Base-by-base conservation (phyloP, 2,329 filamentous ascomycete species). In the Fusarium longipes region DNA sequence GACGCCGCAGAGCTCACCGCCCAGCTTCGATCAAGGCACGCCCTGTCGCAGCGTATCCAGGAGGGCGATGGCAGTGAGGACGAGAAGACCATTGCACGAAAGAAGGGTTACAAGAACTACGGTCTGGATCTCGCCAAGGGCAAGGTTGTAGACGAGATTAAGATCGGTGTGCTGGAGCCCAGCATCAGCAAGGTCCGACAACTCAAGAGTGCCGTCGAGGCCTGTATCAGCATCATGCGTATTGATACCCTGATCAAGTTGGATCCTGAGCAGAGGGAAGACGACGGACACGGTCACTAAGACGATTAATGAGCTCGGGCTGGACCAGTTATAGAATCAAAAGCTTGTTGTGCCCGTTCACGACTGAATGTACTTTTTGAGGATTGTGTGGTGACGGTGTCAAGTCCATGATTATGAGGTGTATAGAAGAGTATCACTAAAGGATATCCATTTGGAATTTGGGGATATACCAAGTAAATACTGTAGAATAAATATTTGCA, bases 101-200 rank as follows among this genome's bases (percentile, higher is more conserved):
- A 95, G 83, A 97, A 97, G 89, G 92, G 92, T 74, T 99, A 98
- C 86, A 96, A 95, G 83, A 99, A 99, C 86, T 99, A 99, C 80
- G 96, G 96, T 49, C 84, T 99, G 59, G 96, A 99, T 79, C 84
- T 99, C 74, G 85, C 85, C 57, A 93, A 92, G 78, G 96, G 96
- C 72, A 95, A 93, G 78, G 93, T 98, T 59, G 90, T 94, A 55
- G 96, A 99, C 79, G 90, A 93, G 82, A 84, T 99, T 75, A 98
- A 98, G 87, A 90, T 93, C 14, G 96, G 96, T 76, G 94, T 99
- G 65, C 81, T 99, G 76, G 96, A 99, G 84, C 96, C 96, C 30
- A 97, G 92, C 81, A 93, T 99, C 84, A 97, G 95, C 87, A 99
- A 99, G 86, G 88, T 99, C 72, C 91, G 95, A 81, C 96, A 98